Evolutionary conservation across 2,329 filamentous ascomycete genomes (phyloP).

Genomic region (Stromatinia cepivora): DNA sequence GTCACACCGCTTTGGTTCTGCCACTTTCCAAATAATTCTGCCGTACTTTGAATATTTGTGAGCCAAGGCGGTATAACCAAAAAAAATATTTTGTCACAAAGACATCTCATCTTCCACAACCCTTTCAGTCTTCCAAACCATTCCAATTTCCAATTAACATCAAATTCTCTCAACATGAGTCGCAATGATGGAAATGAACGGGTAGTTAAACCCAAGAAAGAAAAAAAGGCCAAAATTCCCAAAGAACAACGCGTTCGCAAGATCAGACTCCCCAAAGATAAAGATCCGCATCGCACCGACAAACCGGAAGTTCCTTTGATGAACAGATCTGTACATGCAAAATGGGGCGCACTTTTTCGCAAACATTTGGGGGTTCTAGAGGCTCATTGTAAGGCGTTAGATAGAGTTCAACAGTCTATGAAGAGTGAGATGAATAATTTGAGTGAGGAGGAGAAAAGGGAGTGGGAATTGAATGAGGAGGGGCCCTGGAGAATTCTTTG

Average conservation of each 20-base stretch:
- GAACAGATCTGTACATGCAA: constrained; percentile 42
- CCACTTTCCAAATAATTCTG: background rate
- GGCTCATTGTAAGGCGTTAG: constrained; percentile 32
- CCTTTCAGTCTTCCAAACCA: constrained; percentile 12
- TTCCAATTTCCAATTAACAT: background rate
- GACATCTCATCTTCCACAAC: constrained; percentile 7
- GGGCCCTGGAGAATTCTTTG: constrained; percentile 36
- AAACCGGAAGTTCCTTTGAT: constrained; percentile 24
- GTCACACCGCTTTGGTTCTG: background rate
- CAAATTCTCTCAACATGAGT: constrained; percentile 7
- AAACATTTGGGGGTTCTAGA: constrained; percentile 36
- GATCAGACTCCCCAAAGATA: constrained; percentile 12
- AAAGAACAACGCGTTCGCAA: constrained; percentile 18
- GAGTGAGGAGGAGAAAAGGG: constrained; percentile 29
- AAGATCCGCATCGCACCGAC: constrained; percentile 23
- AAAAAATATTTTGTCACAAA: background rate
- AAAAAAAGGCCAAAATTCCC: constrained; percentile 12
- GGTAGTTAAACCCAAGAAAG: constrained; percentile 14
- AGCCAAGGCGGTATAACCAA: background rate
- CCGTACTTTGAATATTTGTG: background rate
- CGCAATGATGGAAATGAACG: constrained; percentile 1
- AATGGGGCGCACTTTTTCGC: constrained; percentile 37
- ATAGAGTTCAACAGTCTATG: constrained; percentile 32
- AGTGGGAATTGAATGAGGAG: constrained; percentile 34
- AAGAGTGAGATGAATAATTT: constrained; percentile 27